phyloP scores from a whole-genome alignment of 768 basidiomycete species.

The Paxillus rubicundulus region DNA sequence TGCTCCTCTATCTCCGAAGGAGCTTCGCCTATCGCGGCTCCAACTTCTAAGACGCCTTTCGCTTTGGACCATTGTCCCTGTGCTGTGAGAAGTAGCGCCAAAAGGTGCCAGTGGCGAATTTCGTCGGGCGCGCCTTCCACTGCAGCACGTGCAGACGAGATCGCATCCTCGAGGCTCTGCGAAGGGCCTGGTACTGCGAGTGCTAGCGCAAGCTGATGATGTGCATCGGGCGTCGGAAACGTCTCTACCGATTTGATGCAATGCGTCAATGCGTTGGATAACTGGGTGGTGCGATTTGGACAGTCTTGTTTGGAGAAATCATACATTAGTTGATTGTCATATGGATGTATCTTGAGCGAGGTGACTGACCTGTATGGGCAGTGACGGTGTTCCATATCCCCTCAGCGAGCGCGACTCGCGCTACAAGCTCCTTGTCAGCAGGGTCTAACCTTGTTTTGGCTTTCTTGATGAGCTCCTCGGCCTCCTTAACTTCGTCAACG shows the following conservation, averaged over 20 bases:
- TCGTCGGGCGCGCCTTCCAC: slow-evolving; percentile 65
- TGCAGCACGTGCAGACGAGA: slow-evolving; percentile 63
- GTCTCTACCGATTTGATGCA: slow-evolving; percentile 48
- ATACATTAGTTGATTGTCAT: neutral
- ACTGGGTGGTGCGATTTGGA: slow-evolving; percentile 53
- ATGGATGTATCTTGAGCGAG: neutral
- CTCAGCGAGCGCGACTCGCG: slow-evolving; percentile 62
- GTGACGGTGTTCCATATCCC: slow-evolving; percentile 73
- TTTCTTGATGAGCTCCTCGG: slow-evolving; percentile 55
- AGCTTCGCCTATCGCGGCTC: slow-evolving; percentile 55
- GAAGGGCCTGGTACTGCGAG: slow-evolving; percentile 60
- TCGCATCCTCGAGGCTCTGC: slow-evolving; percentile 66
- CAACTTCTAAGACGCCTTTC: slow-evolving; percentile 72
- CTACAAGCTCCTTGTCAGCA: slow-evolving; percentile 51
- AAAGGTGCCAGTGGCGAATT: slow-evolving; percentile 85
- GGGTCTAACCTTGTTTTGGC: slow-evolving; percentile 53
- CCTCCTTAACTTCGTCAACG: slow-evolving; percentile 61
- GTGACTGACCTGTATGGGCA: slow-evolving; percentile 59
- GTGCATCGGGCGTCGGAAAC: slow-evolving; percentile 52
- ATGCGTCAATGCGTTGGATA: slow-evolving; percentile 54
- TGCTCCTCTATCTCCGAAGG: slow-evolving; percentile 33
- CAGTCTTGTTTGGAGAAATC: slow-evolving; percentile 58
- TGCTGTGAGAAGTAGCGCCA: slow-evolving; percentile 79
- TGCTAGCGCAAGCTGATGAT: slow-evolving; percentile 82
- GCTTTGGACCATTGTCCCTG: slow-evolving; percentile 80